A percentile compares a stretch with the other conserved stretches of the same genome.
phyloP scores from a whole-genome alignment of 1,284 basidiomycete genomes.

The Puccinia triticina region DNA sequence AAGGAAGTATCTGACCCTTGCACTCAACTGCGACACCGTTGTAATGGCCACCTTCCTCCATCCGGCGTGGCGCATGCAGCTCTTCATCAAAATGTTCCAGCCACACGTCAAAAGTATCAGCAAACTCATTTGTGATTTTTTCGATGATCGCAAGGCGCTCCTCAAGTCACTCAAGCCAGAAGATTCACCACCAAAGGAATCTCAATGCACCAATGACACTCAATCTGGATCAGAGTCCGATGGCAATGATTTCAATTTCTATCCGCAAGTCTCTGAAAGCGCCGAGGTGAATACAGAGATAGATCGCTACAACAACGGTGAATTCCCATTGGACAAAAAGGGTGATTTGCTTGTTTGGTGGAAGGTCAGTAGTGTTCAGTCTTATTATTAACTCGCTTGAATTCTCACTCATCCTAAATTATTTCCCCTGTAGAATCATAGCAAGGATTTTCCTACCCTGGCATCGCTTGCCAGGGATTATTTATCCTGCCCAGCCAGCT shows the following conservation, averaged over 20 bases:
- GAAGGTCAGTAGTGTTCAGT: background rate
- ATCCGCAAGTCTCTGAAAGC: too few species aligned
- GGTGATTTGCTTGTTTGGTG: background rate
- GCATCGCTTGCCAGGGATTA: constrained; percentile 14
- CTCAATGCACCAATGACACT: too few species aligned
- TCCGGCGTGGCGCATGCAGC: constrained; percentile 1
- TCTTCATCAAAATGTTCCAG: background rate
- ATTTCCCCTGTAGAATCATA: background rate
- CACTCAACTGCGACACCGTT: background rate
- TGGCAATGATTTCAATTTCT: too few species aligned
- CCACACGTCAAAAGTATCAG: background rate
- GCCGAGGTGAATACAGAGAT: too few species aligned
- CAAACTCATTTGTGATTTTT: background rate
- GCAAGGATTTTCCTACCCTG: constrained; percentile 9
- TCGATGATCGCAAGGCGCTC: background rate
- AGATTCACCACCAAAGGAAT: too few species aligned
- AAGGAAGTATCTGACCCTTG: constrained; percentile 4
- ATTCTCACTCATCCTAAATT: background rate
- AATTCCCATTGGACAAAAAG: constrained; percentile 18
- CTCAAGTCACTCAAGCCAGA: too few species aligned
- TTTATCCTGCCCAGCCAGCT: background rate
- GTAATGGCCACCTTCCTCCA: constrained; percentile 9
- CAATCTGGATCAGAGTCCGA: too few species aligned
- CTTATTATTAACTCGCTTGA: background rate
- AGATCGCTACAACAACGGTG: too few species aligned